Percentiles rank a stretch among this genome's conserved stretches.
These are phyloP conservation scores for Euryodendron excelsum DNA, from an alignment of 148 eudicot species.

Conservation along the genomic window DNA sequence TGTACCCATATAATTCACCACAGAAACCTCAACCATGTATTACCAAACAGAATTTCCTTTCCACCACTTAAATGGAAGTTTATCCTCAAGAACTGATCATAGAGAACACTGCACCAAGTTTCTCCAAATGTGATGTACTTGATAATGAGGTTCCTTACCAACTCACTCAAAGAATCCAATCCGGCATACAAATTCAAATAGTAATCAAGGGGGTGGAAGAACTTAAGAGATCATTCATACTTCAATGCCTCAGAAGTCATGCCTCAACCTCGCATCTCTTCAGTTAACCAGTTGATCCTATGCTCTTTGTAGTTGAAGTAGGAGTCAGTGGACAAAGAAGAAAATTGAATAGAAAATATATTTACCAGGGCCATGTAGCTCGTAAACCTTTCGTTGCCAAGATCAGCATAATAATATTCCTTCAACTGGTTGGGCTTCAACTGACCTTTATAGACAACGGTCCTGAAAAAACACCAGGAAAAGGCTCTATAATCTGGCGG, in stretches of 20 bases:
- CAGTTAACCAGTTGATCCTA: conserved; percentile 74
- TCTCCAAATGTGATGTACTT: conserved; percentile 73
- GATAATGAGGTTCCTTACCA: conserved; percentile 75
- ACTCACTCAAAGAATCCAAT: conserved; percentile 77
- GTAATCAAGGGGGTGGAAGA: conserved; percentile 89
- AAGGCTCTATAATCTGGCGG: neutral
- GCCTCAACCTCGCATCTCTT: conserved; percentile 99
- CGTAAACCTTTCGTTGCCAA: conserved; percentile 99
- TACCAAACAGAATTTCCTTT: conserved; percentile 41
- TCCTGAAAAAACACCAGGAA: conserved; percentile 47
- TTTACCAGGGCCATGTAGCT: conserved; percentile 99
- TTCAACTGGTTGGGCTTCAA: conserved; percentile 91
- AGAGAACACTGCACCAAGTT: conserved; percentile 61
- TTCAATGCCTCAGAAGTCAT: conserved; percentile 99
- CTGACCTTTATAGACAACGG: conserved; percentile 97
- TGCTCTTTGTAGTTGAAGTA: conserved; percentile 88
- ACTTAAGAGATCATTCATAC: conserved; percentile 98
- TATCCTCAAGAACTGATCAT: conserved; percentile 55
- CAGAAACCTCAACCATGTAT: conserved; percentile 53
- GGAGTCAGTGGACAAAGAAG: conserved; percentile 61
- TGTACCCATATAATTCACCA: conserved; percentile 33
- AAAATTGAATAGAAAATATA: conserved; percentile 61
- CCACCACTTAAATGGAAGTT: conserved; percentile 37
- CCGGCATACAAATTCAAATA: conserved; percentile 67
- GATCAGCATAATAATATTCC: conserved; percentile 86